These are phyloP conservation scores for Durotheca rogersii DNA, from an alignment of 495 filamentous ascomycete species.

Conservation along the genomic window DNA sequence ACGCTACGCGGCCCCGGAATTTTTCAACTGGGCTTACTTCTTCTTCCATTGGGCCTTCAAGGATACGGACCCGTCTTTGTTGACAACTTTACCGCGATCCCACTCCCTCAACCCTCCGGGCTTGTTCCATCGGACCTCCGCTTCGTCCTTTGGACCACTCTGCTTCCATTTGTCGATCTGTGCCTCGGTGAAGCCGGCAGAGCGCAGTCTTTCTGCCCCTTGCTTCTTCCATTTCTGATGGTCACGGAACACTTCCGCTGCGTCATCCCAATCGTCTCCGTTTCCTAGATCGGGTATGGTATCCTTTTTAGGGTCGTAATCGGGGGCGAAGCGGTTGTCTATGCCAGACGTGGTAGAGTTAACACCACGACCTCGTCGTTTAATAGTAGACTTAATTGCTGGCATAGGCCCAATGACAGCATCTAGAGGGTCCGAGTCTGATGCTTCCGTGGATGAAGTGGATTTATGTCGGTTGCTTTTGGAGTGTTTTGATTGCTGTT, in stretches of 20 bases:
- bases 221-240: conserved; percentile 76
- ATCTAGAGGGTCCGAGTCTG: conserved; percentile 75
- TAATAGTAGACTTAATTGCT: conserved; percentile 52
- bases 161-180: conserved; percentile 79
- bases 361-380: conserved; percentile 75
- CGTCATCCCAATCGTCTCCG: conserved; percentile 77
- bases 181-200: conserved; percentile 76
- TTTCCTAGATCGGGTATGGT: conserved; percentile 56
- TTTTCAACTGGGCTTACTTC: neutral
- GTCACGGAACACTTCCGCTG: conserved; percentile 78
- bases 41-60: neutral
- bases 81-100: conserved; percentile 82
- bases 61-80: conserved; percentile 52
- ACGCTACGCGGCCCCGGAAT: no score
- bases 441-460: conserved; percentile 21
- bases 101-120: conserved; percentile 83
- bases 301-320: conserved; percentile 77
- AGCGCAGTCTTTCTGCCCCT: conserved; percentile 74
- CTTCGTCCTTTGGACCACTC: conserved; percentile 60
- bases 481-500: conserved; percentile 6
- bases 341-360: conserved; percentile 61
- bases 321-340: conserved; percentile 72
- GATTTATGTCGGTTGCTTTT: conserved; percentile 5
- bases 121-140: conserved; percentile 77
- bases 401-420: conserved; percentile 78